A percentile compares a stretch with the other conserved stretches of the same genome.
Evolutionary conservation across 176 grass and related monocot species (phyloP).

Genomic region (Raddia distichophylla): DNA sequence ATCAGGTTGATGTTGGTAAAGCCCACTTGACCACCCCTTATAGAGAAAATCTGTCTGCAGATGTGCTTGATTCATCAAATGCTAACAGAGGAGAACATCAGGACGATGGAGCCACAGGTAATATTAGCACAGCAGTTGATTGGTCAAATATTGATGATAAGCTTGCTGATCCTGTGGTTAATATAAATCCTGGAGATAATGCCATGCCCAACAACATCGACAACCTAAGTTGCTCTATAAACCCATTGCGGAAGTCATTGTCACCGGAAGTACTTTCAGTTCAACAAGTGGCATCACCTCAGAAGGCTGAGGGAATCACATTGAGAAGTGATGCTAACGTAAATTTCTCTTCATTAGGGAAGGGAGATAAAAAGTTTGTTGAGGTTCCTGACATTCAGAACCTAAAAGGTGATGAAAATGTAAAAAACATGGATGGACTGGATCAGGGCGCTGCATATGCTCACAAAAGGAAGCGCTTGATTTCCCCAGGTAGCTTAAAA

Average conservation of each 20-base stretch:
- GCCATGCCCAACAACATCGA: not conserved
- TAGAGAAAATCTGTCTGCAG: slow-evolving; percentile 10
- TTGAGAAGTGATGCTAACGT: slow-evolving; percentile 26
- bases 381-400: slow-evolving; percentile 16
- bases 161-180: not conserved
- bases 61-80: slow-evolving; percentile 21
- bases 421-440: slow-evolving; percentile 14
- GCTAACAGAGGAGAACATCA: not conserved
- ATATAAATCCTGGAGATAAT: slow-evolving; percentile 5
- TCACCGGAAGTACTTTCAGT: slow-evolving; percentile 29
- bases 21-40: slow-evolving; percentile 23
- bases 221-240: slow-evolving; percentile 46
- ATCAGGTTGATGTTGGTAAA: not conserved
- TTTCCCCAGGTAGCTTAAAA: slow-evolving; percentile 32
- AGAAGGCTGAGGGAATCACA: slow-evolving; percentile 26
- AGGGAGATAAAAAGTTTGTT: slow-evolving; percentile 14
- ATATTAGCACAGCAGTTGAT: slow-evolving; percentile 3
- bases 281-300: slow-evolving; percentile 4
- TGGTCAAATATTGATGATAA: slow-evolving; percentile 3
- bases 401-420: slow-evolving; percentile 18
- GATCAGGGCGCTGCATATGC: slow-evolving; percentile 31
- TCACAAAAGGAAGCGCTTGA: slow-evolving; percentile 49
- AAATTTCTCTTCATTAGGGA: not conserved
- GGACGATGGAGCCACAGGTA: slow-evolving; percentile 4
- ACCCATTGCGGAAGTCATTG: slow-evolving; percentile 36